Base-by-base conservation (phyloP, 2,329 filamentous ascomycete genomes). In the Ophiostoma ulmi region DNA sequence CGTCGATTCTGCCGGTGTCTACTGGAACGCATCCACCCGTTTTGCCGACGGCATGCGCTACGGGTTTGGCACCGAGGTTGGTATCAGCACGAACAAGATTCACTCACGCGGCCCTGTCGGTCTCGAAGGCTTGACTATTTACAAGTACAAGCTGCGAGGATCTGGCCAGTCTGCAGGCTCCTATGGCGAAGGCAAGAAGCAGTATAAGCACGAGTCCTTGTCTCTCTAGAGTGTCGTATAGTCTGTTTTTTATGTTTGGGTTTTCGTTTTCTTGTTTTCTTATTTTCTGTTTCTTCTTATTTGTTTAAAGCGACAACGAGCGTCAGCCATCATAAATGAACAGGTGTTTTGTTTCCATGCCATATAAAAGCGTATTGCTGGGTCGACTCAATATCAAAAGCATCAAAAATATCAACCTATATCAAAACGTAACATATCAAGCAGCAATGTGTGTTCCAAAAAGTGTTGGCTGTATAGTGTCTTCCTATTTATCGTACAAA, bases 31-130 rank as follows among this genome's bases (percentile, higher is more conserved):
- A 8, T 96, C 92, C 35, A 97, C 93, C 10, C 88, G 95, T 68
- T 94, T 99, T 81, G 93, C 94, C 6, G 95, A 99, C 79, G 95
- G 95, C 8, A 97, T 97, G 91, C 87, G 95, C 61, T 98, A 96
- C 79, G 95, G 95, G 8, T 99, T 99, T 80, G 95, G 95, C 67
- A 98, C 95, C 0, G 95, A 99, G 81, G 95, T 99, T 35, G 95
- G 95, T 70, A 98, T 99, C 80, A 96, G 92, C 82, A 99, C 95
- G 68, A 99, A 97, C 84, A 99, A 98, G 84, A 97, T 99, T 74
- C 95, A 99, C 79, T 91, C 92, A 1, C 85, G 95, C 68, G 95
- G 95, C 0, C 95, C 95, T 0, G 95, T 99, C 6, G 95, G 95
- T 1, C 82, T 99, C 69, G 95, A 98, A 77, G 95, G 95, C 0